Percentiles rank a stretch among this genome's conserved stretches.
Evolutionary conservation across 2,329 filamentous ascomycete genomes (phyloP).

Genomic region (Aspergillus quadricinctus): DNA sequence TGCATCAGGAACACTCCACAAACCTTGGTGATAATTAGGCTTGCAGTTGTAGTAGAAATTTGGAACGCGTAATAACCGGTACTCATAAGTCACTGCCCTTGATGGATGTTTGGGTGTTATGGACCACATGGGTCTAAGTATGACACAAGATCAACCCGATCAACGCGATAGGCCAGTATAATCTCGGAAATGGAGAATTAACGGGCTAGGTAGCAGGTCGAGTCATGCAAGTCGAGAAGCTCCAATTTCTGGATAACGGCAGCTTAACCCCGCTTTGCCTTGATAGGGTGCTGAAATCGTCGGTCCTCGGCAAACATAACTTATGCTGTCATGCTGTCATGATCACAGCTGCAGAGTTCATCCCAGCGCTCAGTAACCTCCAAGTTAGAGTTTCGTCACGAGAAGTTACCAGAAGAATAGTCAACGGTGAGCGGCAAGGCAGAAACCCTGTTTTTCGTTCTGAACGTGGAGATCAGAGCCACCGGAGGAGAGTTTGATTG

Average conservation of each 20-base stretch:
- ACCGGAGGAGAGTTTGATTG: conserved; percentile 1
- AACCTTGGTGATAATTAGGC: neutral
- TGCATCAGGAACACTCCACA: neutral
- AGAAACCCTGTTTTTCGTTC: neutral
- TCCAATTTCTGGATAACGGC: neutral
- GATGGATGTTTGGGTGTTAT: neutral
- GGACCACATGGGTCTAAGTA: neutral
- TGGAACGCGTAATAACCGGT: neutral
- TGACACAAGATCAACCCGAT: neutral
- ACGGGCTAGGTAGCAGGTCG: neutral
- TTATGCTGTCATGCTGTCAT: too few species aligned
- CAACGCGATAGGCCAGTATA: neutral
- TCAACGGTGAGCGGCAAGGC: neutral
- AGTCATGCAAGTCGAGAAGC: too few species aligned
- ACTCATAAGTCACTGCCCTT: neutral
- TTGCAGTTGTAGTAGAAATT: neutral
- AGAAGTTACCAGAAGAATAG: neutral
- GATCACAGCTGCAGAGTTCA: neutral
- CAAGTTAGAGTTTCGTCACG: neutral
- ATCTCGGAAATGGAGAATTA: neutral
- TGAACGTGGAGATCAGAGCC: neutral
- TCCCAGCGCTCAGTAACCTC: neutral
- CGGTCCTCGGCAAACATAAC: neutral
- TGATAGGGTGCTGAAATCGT: neutral
- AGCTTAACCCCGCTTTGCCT: neutral